These are phyloP conservation scores for Torulaspora maleeae DNA, from an alignment of 805 yeast species.

Conservation along the genomic window DNA sequence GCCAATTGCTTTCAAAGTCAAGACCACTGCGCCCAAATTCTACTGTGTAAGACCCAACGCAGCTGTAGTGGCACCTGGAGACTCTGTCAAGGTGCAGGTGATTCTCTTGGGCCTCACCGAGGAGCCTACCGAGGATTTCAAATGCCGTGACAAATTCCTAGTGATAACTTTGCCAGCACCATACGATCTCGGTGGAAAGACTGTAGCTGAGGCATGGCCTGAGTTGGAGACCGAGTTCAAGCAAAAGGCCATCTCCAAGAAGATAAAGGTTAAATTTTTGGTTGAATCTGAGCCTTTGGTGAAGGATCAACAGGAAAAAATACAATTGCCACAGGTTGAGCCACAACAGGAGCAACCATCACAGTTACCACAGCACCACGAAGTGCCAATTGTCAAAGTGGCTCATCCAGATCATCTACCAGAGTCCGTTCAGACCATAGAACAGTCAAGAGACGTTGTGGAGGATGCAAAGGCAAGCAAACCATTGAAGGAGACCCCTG, in stretches of 20 bases:
- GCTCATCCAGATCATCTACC: conserved; percentile 20
- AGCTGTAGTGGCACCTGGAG: conserved; percentile 70
- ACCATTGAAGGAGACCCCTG: conserved; percentile 28
- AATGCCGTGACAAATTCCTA: conserved; percentile 88
- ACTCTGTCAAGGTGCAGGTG: conserved; percentile 66
- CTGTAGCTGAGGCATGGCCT: conserved; percentile 73
- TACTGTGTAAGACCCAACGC: conserved; percentile 97
- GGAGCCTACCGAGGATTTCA: conserved; percentile 67
- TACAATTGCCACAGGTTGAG: neutral
- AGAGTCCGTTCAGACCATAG: conserved; percentile 19
- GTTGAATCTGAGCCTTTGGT: conserved; percentile 19
- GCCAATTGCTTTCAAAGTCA: conserved; percentile 85
- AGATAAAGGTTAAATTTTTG: conserved; percentile 58
- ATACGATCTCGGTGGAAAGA: conserved; percentile 47
- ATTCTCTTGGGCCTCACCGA: conserved; percentile 78
- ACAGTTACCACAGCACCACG: conserved; percentile 3
- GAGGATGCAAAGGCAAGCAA: conserved; percentile 5
- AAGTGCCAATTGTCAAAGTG: conserved; percentile 6
- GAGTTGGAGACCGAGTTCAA: conserved; percentile 57
- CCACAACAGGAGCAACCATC: conserved; percentile 25
- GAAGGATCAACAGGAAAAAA: conserved; percentile 17
- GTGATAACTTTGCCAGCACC: conserved; percentile 81
- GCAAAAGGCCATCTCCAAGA: conserved; percentile 54
- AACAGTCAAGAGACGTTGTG: conserved; percentile 7
- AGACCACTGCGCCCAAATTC: conserved; percentile 95